Evolutionary conservation across 2,329 filamentous ascomycete species (phyloP), one percentile per base, ranked within the genome.

Genomic region (Beauveria sp.): DNA sequence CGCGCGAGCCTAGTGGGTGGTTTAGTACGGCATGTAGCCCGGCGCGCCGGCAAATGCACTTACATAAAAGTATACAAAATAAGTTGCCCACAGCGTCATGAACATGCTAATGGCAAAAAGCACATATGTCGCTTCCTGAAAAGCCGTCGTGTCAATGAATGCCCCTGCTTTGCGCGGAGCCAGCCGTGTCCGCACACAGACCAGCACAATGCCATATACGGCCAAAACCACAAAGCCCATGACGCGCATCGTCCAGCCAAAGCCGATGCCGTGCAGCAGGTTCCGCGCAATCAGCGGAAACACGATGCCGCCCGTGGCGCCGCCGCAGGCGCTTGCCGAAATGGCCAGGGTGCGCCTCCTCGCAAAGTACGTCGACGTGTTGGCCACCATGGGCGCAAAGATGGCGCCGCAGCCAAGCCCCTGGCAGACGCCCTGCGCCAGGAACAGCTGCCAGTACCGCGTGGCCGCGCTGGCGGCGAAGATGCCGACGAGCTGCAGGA

Each of bases 171-270:
- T 79, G 24, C 80, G 73, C 1, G 79, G 78, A 1, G 76, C 77
- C 12, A 84, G 66, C 9, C 81, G 75, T 22, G 80, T 77, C 62
- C 75, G 76, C n/a, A 80, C 72, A 40, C 81, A 75, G 2, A 61
- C 6, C 10, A 79, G 61, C 20, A 79, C 66, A 1, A 76, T 69
- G 4, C 76, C 66, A 0, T 77, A 72, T 0, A 67, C 75, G 0
- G 72, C 77, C 2, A 87, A 37, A 14, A 37, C 34, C 34, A 89
- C 77, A 56, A 89, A 80, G 0, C 81, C 86, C 63, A 87, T 77
- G 0, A 81, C 78, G 0, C 86, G 76, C n/a, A 87, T 78, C 0
- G 86, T 86, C 84, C 85, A 88, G 0, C 77, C 76, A 66, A 87
- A 89, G 0, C 86, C 86, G 3, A 88, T 72, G 20, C 74, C 76